A percentile compares a stretch with the other conserved stretches of the same genome.
phyloP scores from a whole-genome alignment of 768 basidiomycete species.

The Auriscalpium vulgare region DNA sequence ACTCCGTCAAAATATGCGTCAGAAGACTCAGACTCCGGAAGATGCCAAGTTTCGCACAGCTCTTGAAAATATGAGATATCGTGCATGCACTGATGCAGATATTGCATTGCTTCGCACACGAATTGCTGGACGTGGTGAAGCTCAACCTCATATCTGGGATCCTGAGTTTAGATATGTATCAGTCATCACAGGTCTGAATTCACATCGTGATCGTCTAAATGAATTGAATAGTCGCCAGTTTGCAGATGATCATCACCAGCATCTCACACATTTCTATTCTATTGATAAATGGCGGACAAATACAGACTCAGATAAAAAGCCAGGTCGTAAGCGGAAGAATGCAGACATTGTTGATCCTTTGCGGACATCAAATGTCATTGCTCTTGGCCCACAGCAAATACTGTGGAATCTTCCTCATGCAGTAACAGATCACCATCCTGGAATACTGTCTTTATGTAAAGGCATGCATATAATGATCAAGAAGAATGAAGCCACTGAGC shows the following conservation, averaged over 20 bases:
- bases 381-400: conserved; percentile 8
- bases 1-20: conserved; percentile 13
- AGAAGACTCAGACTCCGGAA: conserved; percentile 5
- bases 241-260: conserved; percentile 24
- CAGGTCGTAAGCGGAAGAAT: neutral
- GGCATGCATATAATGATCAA: conserved; percentile 19
- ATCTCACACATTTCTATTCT: conserved; percentile 24
- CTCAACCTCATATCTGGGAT: conserved; percentile 8
- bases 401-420: conserved; percentile 18
- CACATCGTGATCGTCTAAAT: conserved; percentile 31
- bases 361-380: neutral
- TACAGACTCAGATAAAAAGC: too few relatives aligned
- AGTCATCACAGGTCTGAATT: conserved; percentile 32
- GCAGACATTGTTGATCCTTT: neutral
- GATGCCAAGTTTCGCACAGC: conserved; percentile 24
- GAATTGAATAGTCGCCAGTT: conserved; percentile 22
- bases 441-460: conserved; percentile 12
- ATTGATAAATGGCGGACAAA: neutral
- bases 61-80: conserved; percentile 32
- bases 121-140: conserved; percentile 14
- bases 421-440: conserved; percentile 11
- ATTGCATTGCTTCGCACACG: conserved; percentile 25
- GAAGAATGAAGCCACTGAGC: conserved; percentile 17
- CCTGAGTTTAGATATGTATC: conserved; percentile 25
- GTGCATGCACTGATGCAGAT: conserved; percentile 30